phyloP scores from a whole-genome alignment of 176 grass and related monocot species.

The Bonia amplexicaulis region DNA sequence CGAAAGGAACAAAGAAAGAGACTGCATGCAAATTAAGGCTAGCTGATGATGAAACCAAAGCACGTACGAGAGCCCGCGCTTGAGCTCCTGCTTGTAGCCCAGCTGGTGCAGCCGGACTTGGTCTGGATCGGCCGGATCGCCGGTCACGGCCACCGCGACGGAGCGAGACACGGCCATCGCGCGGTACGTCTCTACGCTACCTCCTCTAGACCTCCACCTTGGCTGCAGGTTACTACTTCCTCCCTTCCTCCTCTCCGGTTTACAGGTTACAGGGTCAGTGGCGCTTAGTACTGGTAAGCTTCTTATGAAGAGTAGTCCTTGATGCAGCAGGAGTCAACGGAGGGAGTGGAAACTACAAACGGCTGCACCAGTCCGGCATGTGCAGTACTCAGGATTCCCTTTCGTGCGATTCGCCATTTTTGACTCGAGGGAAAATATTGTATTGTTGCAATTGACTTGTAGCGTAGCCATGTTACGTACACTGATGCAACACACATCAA shows the following conservation, averaged over 20 bases:
- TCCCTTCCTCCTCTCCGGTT: background rate
- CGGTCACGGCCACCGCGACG: background rate
- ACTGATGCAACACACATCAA: too few relatives aligned
- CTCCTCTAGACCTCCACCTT: background rate
- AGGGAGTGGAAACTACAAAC: background rate
- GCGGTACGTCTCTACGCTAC: background rate
- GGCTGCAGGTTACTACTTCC: background rate
- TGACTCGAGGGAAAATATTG: background rate
- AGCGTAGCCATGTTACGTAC: too few relatives aligned
- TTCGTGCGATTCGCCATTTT: background rate
- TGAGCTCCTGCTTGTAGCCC: slow-evolving; percentile 78
- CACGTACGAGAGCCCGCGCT: slow-evolving; percentile 57
- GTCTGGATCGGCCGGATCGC: slow-evolving; percentile 18
- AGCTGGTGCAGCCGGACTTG: slow-evolving; percentile 38
- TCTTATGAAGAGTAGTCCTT: too few relatives aligned
- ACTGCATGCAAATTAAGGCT: background rate
- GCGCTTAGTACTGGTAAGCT: background rate
- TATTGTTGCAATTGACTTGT: background rate
- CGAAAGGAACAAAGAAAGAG: background rate
- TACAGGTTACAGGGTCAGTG: background rate
- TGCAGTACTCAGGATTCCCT: background rate
- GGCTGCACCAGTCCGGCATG: background rate
- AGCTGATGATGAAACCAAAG: background rate
- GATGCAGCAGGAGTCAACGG: background rate
- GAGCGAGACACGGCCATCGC: background rate